Conservation (phyloP, 768 basidiomycete species). For the Serendipita sp. region DNA sequence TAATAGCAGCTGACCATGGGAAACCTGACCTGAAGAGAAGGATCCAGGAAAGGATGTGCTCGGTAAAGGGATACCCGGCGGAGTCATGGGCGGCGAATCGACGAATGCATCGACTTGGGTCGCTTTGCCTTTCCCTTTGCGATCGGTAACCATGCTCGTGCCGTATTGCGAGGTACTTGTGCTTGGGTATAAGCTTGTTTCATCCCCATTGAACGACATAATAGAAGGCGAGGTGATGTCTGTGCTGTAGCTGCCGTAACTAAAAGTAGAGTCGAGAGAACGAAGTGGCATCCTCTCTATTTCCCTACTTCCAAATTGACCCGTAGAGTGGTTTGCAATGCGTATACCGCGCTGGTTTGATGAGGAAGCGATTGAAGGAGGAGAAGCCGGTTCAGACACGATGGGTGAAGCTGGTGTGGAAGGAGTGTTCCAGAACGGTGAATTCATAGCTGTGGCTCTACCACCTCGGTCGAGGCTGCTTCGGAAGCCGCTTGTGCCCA, state of each 20-base stretch:
- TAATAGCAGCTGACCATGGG: not conserved
- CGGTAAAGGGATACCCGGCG: not conserved
- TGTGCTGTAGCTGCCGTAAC: constrained; percentile 3
- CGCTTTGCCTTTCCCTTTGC: constrained; percentile 1
- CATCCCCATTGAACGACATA: not conserved
- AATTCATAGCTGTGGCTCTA: too few relatives aligned
- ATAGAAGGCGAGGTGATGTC: not conserved
- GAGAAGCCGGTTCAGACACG: not conserved
- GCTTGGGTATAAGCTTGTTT: not conserved
- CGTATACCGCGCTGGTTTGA: not conserved
- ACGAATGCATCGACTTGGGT: not conserved
- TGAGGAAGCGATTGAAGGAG: not conserved
- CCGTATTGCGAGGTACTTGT: not conserved
- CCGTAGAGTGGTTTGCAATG: not conserved
- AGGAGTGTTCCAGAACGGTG: too few relatives aligned
- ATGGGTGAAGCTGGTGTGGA: not conserved
- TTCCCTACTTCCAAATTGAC: not conserved
- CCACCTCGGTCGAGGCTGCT: not conserved
- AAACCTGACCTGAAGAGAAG: not conserved
- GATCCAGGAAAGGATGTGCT: not conserved
- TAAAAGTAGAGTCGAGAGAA: not conserved
- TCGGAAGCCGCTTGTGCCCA: not conserved
- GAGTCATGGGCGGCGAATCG: not conserved
- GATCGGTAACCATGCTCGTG: not conserved
- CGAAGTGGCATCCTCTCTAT: not conserved